phyloP scores from a whole-genome alignment of 176 grass and related monocot species.

The Saccharum officinarum region DNA sequence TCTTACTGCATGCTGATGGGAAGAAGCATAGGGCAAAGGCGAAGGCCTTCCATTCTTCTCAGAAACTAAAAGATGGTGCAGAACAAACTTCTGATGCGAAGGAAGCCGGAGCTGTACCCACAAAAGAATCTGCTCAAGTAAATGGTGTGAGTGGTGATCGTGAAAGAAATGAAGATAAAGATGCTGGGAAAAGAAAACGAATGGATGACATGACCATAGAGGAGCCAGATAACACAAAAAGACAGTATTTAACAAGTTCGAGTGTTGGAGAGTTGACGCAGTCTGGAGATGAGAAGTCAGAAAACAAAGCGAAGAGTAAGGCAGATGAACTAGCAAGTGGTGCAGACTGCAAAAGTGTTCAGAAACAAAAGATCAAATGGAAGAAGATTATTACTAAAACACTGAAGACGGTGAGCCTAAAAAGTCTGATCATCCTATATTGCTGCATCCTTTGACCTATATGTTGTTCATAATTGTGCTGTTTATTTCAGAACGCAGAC shows the following conservation, averaged over 20 bases:
- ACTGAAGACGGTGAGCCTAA: slow-evolving; percentile 53
- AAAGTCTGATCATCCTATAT: slow-evolving; percentile 1
- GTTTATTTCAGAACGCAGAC: slow-evolving; percentile 60
- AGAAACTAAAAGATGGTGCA: slow-evolving; percentile 51
- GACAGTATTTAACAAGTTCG: background rate
- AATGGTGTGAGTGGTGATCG: slow-evolving; percentile 40
- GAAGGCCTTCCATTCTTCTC: slow-evolving; percentile 83
- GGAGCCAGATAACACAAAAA: slow-evolving; percentile 37
- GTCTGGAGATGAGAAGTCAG: slow-evolving; percentile 34
- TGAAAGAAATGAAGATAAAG: slow-evolving; percentile 19
- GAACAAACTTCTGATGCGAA: slow-evolving; percentile 46
- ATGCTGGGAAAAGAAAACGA: slow-evolving; percentile 78
- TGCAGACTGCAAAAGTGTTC: slow-evolving; percentile 28
- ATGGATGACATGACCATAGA: slow-evolving; percentile 30
- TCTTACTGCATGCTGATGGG: slow-evolving; percentile 82
- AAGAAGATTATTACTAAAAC: slow-evolving; percentile 80
- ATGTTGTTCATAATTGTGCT: slow-evolving; percentile 5
- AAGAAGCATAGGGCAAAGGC: slow-evolving; percentile 98
- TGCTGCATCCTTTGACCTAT: background rate
- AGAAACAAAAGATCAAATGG: slow-evolving; percentile 77
- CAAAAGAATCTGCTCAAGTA: slow-evolving; percentile 27
- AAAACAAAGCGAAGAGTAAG: slow-evolving; percentile 42
- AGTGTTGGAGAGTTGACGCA: slow-evolving; percentile 49
- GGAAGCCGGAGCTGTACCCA: slow-evolving; percentile 33
- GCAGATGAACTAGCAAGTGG: slow-evolving; percentile 18